Evolutionary conservation across 129 eudicot genomes (phyloP), one percentile per base, ranked within the genome.

Genomic region (Flaveria brownii): DNA sequence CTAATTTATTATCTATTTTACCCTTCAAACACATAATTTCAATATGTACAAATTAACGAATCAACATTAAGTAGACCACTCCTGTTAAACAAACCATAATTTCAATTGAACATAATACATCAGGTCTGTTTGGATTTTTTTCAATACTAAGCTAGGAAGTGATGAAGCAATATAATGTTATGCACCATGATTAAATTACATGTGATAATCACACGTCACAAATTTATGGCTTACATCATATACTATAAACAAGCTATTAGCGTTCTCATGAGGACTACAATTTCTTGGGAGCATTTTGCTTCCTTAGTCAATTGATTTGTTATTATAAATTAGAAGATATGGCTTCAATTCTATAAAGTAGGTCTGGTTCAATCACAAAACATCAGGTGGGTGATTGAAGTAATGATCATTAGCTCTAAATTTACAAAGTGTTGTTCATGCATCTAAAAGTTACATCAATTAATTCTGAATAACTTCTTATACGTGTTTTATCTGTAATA

Each of bases 291-390:
- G 18, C 52, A 43, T 41, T 67, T 42, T 22, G n/a, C 16, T 42
- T 68, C 72, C 18, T 42, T 17, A 68, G 72, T 68, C 72, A 68
- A 8, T 42, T 45, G 20, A 42, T 68, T 43, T 17, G 20, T 18
- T 43, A 28, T 43, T 68, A 8, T 23, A 68, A 68, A 25, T 25
- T 25, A 0, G 26, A 25, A 25, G 26, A 42, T 22, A 30, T 2
- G 2, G 39, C 3, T 66, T 18, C 43, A 39, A 39, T 6, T 39
- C 43, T 39, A 25, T 1, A 25, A 25, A 25, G 43, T 6, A 54
- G 8, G 22, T 36, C 11, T n/a, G 43, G 42, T 16, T 6, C 1
- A 25, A n/a, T 33, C 39, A 30, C 1, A 63, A 7, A 7, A 14
- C 23, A 15, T 1, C 3, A 36, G 3, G 16, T 9, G 23, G 4